Conservation (phyloP, 2,329 filamentous ascomycete species). For the Sphaerulina musiva region DNA sequence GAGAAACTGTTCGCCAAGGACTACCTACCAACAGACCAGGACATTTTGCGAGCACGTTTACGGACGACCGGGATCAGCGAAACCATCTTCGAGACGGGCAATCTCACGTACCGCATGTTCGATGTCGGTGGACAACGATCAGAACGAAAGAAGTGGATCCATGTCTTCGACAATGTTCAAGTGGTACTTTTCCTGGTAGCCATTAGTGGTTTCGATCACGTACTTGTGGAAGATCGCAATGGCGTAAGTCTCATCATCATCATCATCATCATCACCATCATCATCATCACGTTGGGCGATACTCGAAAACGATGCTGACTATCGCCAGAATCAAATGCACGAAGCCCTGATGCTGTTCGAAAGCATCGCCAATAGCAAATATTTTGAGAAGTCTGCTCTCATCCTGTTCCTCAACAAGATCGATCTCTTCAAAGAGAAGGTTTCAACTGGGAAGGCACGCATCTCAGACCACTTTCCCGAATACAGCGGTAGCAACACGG, state of each 20-base stretch:
- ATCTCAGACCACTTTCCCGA: conserved; percentile 48
- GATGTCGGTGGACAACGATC: conserved; percentile 88
- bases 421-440: conserved; percentile 48
- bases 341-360: conserved; percentile 50
- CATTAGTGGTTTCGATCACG: conserved; percentile 94
- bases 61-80: conserved; percentile 94
- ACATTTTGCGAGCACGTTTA: conserved; percentile 78
- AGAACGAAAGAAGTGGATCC: conserved; percentile 95
- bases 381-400: conserved; percentile 47
- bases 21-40: conserved; percentile 88
- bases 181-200: conserved; percentile 89
- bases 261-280: not conserved
- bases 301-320: not conserved
- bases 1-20: conserved; percentile 58
- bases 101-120: conserved; percentile 94
- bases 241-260: conserved; percentile 55
- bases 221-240: conserved; percentile 90
- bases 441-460: conserved; percentile 41
- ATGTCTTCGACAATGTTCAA: conserved; percentile 91
- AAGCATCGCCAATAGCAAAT: conserved; percentile 48
- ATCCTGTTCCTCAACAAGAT: conserved; percentile 51
- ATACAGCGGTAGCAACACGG: conserved; percentile 39
- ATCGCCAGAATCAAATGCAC: conserved; percentile 48
- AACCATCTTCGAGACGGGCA: conserved; percentile 84
- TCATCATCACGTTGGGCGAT: not conserved